These are phyloP conservation scores for Monosporascus sp. DNA, from an alignment of 2,329 filamentous ascomycete species.

Conservation along the genomic window DNA sequence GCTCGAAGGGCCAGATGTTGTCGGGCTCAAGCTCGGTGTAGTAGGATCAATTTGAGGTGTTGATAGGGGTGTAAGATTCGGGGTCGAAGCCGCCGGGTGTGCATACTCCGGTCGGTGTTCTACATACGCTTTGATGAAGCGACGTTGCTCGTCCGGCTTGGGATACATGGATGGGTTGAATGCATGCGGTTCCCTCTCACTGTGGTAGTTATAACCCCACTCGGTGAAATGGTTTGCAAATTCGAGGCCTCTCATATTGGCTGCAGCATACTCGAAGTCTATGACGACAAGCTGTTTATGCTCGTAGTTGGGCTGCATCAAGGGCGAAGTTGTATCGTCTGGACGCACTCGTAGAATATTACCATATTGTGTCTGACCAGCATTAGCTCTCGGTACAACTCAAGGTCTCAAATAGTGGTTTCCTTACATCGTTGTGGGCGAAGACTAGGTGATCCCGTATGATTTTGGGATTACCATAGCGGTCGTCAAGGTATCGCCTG, in stretches of 20 bases:
- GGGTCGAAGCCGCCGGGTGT: conserved; percentile 44
- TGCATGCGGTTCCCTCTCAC: conserved; percentile 56
- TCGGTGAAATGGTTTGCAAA: conserved; percentile 98
- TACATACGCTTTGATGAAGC: conserved; percentile 83
- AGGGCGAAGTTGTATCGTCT: conserved; percentile 71
- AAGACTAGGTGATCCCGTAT: conserved; percentile 79
- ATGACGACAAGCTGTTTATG: conserved; percentile 97
- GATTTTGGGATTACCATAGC: conserved; percentile 62
- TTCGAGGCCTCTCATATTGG: conserved; percentile 80
- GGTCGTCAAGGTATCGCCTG: conserved; percentile 63
- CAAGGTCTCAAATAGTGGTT: neutral
- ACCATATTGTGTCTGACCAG: conserved; percentile 85
- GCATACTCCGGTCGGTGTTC: conserved; percentile 69
- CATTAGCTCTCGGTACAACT: conserved; percentile 3
- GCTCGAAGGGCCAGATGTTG: conserved; percentile 33
- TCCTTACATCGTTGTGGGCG: conserved; percentile 89
- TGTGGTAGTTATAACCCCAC: conserved; percentile 98
- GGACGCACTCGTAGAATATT: conserved; percentile 78
- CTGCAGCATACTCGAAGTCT: conserved; percentile 94
- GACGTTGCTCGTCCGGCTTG: conserved; percentile 70
- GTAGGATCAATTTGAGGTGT: conserved; percentile 31
- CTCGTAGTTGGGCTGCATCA: conserved; percentile 82
- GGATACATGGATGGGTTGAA: conserved; percentile 72
- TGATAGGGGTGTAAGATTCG: conserved; percentile 39
- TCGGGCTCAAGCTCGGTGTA: conserved; percentile 32